Base-by-base conservation (phyloP, 176 grass and related monocot species). In the Canna indica region DNA sequence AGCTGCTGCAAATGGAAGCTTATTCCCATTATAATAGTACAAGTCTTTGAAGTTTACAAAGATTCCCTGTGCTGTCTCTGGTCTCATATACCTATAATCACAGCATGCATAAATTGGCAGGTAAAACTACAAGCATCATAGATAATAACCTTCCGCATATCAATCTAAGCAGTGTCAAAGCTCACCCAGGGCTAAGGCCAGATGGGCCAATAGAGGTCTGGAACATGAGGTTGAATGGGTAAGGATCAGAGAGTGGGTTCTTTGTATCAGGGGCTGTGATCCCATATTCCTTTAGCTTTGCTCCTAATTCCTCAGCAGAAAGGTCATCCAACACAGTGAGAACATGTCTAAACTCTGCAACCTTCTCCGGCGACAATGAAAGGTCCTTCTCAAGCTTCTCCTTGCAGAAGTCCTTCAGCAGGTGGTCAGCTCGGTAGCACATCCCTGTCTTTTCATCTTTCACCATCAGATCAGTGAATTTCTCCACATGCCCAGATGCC, bases 31-130 rank as follows among this genome's bases (percentile, higher is more conserved):
- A 64, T 94, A 90, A 65, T 90, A 84, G 46, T 90, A 94, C 29
- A 94, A 81, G 7, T 94, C 90, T 72, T 94, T 94, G 62, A 94
- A 94, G 73, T 94, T 90, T 18, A 94, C 90, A 82, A 94, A 94
- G 78, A 94, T 90, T 45, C 90, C 90, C 56, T 94, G 90, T 72
- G 86, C 86, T 18, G 90, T 90, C 54, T 94, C 90, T 4, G 90
- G 90, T 58, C 86, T 83, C 90, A 94, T 94, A 79, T 94, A 94
- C 68, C 90, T 94, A 77, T 60, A 75, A 63, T 2, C 68, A 86
- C 26, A 33, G 29, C 9, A 42, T 7, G 25, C 16, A 27, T 44
- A 33, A 16, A 33, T 12, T 32, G 15, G 20, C 22, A 26, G 3
- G 13, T 60, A 30, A 38, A 2, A 3, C 41, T 44, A 10, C 41